phyloP scores from a whole-genome alignment of 208 protist genomes.

The Angomonas ambiguus region DNA sequence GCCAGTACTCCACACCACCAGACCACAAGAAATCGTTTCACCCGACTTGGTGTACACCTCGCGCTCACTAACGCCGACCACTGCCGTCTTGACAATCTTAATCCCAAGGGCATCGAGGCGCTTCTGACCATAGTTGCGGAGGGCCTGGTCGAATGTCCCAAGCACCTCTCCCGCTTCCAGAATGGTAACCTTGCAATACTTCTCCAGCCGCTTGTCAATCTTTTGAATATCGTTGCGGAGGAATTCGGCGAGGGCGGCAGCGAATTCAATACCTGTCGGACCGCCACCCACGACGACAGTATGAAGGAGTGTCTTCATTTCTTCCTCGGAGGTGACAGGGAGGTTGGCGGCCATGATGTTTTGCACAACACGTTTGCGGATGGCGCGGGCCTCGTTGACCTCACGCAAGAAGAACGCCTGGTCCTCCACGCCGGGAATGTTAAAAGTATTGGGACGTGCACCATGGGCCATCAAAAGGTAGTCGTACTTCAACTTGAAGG shows the following conservation, averaged over 20 bases:
- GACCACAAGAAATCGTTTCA: constrained; percentile 45
- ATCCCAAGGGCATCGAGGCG: constrained; percentile 67
- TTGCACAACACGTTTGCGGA: constrained; percentile 88
- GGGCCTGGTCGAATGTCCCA: constrained; percentile 76
- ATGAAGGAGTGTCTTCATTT: constrained; percentile 80
- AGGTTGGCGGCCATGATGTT: constrained; percentile 91
- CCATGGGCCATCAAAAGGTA: constrained; percentile 90
- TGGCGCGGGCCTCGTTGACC: constrained; percentile 81
- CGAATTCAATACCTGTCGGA: constrained; percentile 87
- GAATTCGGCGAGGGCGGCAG: constrained; percentile 87
- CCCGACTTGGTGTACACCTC: constrained; percentile 72
- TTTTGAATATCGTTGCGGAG: constrained; percentile 80
- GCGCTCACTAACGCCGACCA: constrained; percentile 66
- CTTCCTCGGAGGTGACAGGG: constrained; percentile 62
- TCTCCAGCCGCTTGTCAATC: constrained; percentile 53
- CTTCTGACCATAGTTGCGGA: constrained; percentile 73
- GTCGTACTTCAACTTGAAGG: constrained; percentile 89
- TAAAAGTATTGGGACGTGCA: constrained; percentile 88
- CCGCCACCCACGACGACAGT: constrained; percentile 91
- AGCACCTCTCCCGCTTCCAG: constrained; percentile 88
- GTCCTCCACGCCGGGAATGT: constrained; percentile 88
- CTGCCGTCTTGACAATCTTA: constrained; percentile 56
- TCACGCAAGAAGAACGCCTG: constrained; percentile 89
- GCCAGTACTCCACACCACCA: constrained; percentile 88
- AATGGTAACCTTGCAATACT: constrained; percentile 80